Evolutionary conservation across 768 basidiomycete species (phyloP).

Genomic region (Naganishia friedmannii): DNA sequence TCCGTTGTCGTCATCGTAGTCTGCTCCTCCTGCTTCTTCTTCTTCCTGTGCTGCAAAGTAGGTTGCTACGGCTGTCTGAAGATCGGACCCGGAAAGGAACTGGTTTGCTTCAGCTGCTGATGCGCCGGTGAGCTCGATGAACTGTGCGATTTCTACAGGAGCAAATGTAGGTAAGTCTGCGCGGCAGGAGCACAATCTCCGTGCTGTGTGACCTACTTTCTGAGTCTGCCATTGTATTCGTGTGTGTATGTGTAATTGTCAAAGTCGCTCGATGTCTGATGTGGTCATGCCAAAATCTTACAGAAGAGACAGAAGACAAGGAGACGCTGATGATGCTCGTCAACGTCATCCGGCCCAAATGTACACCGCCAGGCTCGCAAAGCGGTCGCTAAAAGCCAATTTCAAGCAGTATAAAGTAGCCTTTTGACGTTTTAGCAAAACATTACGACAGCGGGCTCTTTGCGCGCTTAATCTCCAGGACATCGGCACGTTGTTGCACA

Average conservation of each 20-base stretch:
- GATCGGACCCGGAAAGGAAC: conserved; percentile 5
- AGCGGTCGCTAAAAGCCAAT: too few relatives aligned
- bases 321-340: conserved; percentile 1
- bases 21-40: conserved; percentile 10
- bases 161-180: background rate
- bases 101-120: conserved; percentile 13
- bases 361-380: too few relatives aligned
- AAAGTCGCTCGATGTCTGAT: background rate
- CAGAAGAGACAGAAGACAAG: background rate
- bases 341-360: background rate
- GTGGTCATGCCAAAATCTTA: background rate
- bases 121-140: conserved; percentile 28
- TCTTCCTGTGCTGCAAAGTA: conserved; percentile 28
- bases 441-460: background rate
- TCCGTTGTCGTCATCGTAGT: conserved; percentile 12
- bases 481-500: conserved; percentile 5
- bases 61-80: conserved; percentile 25
- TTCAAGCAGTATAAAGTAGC: too few relatives aligned
- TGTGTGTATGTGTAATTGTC: background rate
- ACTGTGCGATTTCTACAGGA: conserved; percentile 23
- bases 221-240: conserved; percentile 15
- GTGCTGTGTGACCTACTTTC: background rate
- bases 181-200: background rate
- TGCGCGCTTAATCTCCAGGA: background rate
- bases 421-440: too few relatives aligned